Base-by-base conservation (phyloP, 2,329 filamentous ascomycete genomes). In the Fusarium algeriense region DNA sequence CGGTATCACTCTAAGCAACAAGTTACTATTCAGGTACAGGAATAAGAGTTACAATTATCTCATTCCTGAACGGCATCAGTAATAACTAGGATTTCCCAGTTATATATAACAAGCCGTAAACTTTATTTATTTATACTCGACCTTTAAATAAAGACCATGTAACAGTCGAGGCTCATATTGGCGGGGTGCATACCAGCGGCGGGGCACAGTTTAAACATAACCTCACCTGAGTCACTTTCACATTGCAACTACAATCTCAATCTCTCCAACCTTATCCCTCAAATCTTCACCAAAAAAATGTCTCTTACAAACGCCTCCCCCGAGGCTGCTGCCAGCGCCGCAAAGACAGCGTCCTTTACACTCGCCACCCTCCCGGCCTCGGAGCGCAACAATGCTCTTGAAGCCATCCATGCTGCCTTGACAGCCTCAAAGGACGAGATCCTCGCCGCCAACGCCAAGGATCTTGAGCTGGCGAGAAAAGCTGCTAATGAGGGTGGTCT, bases 221-320 rank as follows among this genome's bases (percentile, higher is more conserved):
- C 58, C 48, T 62, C 57, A 56, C 37, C 49, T 65, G 68, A 71
- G 60, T 70, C 70, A 70, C 54, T 54, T 52, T 60, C 30, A 58
- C 15, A 54, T 53, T 57, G 49, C 67, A 28, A 41, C 46, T 19
- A 35, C 23, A 49, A 32, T 35, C 44, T 41, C 44, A 66, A 45
- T 46, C 34, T 17, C 35, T 20, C 35, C 60, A 37, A 40, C 45
- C 41, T 40, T 23, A 53, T 60, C 59, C 73, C 23, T 60, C 34
- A 40, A 15, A 19, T 19, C 23, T 3, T 4, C 15, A 15, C 62
- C 46, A 14, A 60, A 14, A 60, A 50, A 41, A 97, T 98, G 96
- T 97, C 95, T 73, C 87, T 98, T 64, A 97, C 95, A 52, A 95
- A 93, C 80, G 93, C 92, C 58, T 92, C 91, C 35, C 93, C 95